These are phyloP conservation scores for Volvariella surrecta DNA, from an alignment of 1,284 basidiomycete species.

Conservation along the genomic window DNA sequence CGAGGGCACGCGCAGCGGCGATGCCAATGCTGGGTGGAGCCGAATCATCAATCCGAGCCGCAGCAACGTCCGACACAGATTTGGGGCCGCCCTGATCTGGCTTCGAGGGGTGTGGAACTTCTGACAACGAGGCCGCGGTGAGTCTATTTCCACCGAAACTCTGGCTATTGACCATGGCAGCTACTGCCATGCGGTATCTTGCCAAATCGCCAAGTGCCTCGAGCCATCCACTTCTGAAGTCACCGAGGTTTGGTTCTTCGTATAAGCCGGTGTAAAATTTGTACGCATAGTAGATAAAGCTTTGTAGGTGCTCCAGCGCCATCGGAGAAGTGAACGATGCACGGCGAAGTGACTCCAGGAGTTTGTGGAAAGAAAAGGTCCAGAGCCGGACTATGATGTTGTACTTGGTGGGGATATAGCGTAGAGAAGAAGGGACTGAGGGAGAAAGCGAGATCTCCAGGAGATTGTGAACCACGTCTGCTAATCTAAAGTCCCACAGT, in stretches of 20 bases:
- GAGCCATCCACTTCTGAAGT: slow-evolving; percentile 83
- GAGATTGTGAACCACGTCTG: slow-evolving; percentile 84
- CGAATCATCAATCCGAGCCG: slow-evolving; percentile 50
- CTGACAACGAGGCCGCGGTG: slow-evolving; percentile 3
- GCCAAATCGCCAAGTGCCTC: slow-evolving; percentile 96
- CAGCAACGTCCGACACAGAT: slow-evolving; percentile 33
- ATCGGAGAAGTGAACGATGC: slow-evolving; percentile 59
- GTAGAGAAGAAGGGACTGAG: slow-evolving; percentile 79
- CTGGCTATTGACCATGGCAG: slow-evolving; percentile 45
- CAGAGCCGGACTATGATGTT: slow-evolving; percentile 93
- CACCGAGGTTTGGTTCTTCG: slow-evolving; percentile 68
- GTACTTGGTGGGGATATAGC: slow-evolving; percentile 87
- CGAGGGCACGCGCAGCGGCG: slow-evolving; percentile 80
- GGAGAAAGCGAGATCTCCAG: slow-evolving; percentile 83
- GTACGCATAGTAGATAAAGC: slow-evolving; percentile 95
- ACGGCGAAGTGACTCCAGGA: slow-evolving; percentile 84
- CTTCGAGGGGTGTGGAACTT: neutral
- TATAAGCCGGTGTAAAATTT: slow-evolving; percentile 87
- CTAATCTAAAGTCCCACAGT: slow-evolving; percentile 45
- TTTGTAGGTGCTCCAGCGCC: slow-evolving; percentile 71
- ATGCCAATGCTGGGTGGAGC: slow-evolving; percentile 77
- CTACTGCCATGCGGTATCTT: slow-evolving; percentile 92
- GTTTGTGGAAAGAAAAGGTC: slow-evolving; percentile 85
- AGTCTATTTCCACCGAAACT: slow-evolving; percentile 5
- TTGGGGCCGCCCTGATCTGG: slow-evolving; percentile 22